Percentiles rank a stretch among this genome's conserved stretches.
phyloP scores from a whole-genome alignment of 192 early-diverging fungal species.

The Coemansia sp. region DNA sequence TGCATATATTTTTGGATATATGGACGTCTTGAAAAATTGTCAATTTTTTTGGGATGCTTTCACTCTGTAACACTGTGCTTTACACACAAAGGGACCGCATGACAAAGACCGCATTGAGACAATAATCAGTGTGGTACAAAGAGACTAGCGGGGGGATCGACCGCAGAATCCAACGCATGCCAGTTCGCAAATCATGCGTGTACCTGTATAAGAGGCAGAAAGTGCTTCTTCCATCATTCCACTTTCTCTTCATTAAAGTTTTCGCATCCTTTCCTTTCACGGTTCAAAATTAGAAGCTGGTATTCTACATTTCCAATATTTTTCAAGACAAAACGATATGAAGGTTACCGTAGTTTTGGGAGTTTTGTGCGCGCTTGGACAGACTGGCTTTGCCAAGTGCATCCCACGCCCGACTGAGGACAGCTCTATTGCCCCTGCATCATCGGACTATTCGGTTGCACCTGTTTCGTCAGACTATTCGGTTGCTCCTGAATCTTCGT shows the following conservation, averaged over 20 bases:
- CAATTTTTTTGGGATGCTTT: too few relatives aligned
- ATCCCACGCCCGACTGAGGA: background rate
- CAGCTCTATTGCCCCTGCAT: background rate
- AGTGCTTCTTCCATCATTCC: background rate
- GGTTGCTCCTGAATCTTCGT: background rate
- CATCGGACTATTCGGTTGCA: background rate
- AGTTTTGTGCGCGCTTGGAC: constrained; percentile 8
- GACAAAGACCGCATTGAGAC: too few relatives aligned
- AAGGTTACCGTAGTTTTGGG: constrained; percentile 16
- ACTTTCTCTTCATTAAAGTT: background rate
- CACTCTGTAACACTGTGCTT: too few relatives aligned
- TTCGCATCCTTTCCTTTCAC: background rate
- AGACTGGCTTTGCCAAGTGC: constrained; percentile 31
- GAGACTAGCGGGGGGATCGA: too few relatives aligned
- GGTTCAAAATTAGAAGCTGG: background rate
- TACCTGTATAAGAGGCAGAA: background rate
- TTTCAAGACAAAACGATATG: constrained; percentile 12
- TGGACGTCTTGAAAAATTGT: too few relatives aligned
- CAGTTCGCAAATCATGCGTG: too few relatives aligned
- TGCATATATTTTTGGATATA: too few relatives aligned
- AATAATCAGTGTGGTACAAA: too few relatives aligned
- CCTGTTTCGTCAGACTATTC: background rate
- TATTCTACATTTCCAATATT: background rate
- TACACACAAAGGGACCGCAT: too few relatives aligned
- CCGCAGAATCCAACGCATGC: too few relatives aligned